Percentiles rank a stretch among this genome's conserved stretches.
These are phyloP conservation scores for Hemileia vastatrix DNA, from an alignment of 1,284 basidiomycete genomes.

Conservation along the genomic window DNA sequence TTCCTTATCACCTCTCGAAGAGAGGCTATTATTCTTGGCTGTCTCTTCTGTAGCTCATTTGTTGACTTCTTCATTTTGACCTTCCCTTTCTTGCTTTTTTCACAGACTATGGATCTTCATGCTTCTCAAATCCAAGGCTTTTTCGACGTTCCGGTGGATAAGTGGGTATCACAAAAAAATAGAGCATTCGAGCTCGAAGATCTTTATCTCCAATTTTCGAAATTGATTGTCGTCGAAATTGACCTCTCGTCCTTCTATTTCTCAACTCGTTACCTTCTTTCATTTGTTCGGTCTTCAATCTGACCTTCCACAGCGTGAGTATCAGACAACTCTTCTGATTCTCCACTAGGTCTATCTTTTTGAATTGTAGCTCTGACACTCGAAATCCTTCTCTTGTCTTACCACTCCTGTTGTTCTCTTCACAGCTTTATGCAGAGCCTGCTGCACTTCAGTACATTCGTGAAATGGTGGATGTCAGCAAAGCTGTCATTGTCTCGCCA, in stretches of 20 bases:
- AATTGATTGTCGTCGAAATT: no score
- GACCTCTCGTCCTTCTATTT: no score
- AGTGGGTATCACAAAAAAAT: constrained; percentile 10
- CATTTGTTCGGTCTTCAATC: no score
- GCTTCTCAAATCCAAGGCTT: constrained; percentile 44
- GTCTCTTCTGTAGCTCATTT: no score
- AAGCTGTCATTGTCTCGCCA: constrained; percentile 43
- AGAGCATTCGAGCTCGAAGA: background rate
- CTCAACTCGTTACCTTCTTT: no score
- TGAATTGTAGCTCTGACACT: background rate
- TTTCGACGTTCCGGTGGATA: constrained; percentile 42
- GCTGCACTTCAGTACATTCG: constrained; percentile 43
- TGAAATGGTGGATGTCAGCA: constrained; percentile 41
- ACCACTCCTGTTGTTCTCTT: background rate
- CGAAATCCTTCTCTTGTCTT: background rate
- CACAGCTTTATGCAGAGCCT: constrained; percentile 39
- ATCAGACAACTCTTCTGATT: background rate
- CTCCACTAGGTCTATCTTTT: no score
- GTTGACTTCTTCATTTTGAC: no score
- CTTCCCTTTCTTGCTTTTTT: no score
- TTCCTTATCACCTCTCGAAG: no score
- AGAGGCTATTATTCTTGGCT: no score
- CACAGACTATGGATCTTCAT: constrained; percentile 45
- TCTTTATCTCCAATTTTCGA: background rate
- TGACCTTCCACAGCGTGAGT: background rate